These are phyloP conservation scores for Ceratocystis albifundus DNA, from an alignment of 2,329 filamentous ascomycete species.

Conservation along the genomic window DNA sequence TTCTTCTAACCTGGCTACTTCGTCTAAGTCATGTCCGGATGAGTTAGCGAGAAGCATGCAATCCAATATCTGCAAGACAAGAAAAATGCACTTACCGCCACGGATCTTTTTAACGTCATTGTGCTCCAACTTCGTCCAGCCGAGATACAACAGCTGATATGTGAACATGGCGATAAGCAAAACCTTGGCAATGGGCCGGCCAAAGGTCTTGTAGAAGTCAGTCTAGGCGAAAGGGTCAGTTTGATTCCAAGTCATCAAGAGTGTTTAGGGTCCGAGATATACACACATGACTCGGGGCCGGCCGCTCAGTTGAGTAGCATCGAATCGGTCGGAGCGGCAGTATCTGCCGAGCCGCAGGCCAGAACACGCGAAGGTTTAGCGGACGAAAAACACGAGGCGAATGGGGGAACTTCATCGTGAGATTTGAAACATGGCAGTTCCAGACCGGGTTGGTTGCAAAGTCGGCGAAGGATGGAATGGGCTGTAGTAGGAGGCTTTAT, in stretches of 20 bases:
- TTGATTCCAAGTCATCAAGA: neutral
- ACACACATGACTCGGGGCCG: slow-evolving; percentile 20
- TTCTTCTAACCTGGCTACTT: slow-evolving; percentile 10
- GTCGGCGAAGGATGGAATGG: neutral
- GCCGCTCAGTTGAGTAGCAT: slow-evolving; percentile 18
- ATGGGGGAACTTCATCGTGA: neutral
- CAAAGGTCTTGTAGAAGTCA: slow-evolving; percentile 64
- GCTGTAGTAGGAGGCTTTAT: neutral
- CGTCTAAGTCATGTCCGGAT: neutral
- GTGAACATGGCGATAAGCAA: slow-evolving; percentile 64
- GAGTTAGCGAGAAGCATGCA: slow-evolving; percentile 2
- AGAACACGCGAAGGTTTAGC: neutral
- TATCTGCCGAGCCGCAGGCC: neutral
- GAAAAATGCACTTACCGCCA: slow-evolving; percentile 12
- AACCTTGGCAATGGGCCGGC: slow-evolving; percentile 60
- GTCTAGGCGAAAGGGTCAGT: slow-evolving; percentile 32
- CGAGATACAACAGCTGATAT: slow-evolving; percentile 66
- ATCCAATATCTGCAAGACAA: neutral
- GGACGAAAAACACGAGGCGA: neutral
- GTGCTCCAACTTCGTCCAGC: slow-evolving; percentile 62
- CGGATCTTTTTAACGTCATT: slow-evolving; percentile 42
- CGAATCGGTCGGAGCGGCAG: neutral
- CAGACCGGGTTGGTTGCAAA: neutral
- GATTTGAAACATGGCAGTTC: neutral
- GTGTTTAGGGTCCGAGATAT: neutral